Percentiles rank a stretch among this genome's conserved stretches.
These are phyloP conservation scores for Chrysoporthe deuterocubensis DNA, from an alignment of 2,329 filamentous ascomycete genomes.

Conservation along the genomic window DNA sequence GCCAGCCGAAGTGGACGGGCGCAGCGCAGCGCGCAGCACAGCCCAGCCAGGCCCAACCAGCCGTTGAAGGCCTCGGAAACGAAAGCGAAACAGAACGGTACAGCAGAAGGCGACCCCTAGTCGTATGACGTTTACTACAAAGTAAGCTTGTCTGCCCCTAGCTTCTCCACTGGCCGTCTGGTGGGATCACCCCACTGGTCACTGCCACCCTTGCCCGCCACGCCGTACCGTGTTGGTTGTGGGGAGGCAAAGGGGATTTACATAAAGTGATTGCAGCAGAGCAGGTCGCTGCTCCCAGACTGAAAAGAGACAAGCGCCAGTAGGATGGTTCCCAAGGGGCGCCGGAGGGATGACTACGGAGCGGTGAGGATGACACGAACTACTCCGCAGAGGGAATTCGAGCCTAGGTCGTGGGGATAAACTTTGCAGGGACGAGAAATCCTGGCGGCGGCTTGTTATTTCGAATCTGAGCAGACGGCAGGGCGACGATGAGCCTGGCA, in stretches of 20 bases:
- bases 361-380: background rate
- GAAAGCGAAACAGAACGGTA: background rate
- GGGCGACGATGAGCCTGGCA: background rate
- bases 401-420: background rate
- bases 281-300: no score
- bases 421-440: background rate
- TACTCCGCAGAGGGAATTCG: background rate
- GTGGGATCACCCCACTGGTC: background rate
- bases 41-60: background rate
- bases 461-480: background rate
- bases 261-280: no score
- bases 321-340: no score
- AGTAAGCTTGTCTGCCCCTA: background rate
- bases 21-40: background rate
- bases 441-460: background rate
- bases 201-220: background rate
- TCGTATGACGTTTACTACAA: slow-evolving; percentile 9
- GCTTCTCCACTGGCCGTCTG: background rate
- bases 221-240: background rate
- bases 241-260: background rate
- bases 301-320: no score
- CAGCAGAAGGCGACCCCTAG: background rate
- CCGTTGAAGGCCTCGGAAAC: slow-evolving; percentile 1
- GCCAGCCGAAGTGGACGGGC: background rate
- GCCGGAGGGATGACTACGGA: background rate